Base-by-base conservation (phyloP, 148 eudicot genomes). In the Rhododendron henanense region DNA sequence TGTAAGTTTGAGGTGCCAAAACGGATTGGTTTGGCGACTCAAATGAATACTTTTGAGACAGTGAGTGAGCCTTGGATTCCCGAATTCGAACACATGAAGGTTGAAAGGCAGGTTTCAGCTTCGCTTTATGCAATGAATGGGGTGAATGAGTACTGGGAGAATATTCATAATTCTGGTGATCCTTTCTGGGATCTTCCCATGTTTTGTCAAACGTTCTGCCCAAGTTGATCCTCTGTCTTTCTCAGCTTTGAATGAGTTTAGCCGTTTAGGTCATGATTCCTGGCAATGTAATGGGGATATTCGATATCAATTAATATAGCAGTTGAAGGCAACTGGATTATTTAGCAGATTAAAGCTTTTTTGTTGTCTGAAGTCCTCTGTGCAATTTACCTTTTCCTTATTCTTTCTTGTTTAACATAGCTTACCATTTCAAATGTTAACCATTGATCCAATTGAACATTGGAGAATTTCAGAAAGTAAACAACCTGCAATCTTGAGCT, bases 61-160 rank as follows among this genome's bases (percentile, higher is more conserved):
- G 50, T 25, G 39, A 87, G 48, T 44, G 79, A 76, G 84, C 35
- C 74, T 33, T 79, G 37, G 18, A 79, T 90, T 28, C 87, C 88
- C 41, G 92, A 90, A 63, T 89, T 91, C 5, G 92, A 92, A 76
- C 87, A 89, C 57, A 87, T 92, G 88, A 89, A 89, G 90, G 89
- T 91, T 55, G 92, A 93, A 65, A 90, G 92, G 77, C 93, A 92
- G 85, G 90, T 91, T 84, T 92, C 94, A 21, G 93, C 94, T 44
- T 91, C 94, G 0, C 82, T 91, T 10, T 94, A 92, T 59, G 90
- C 93, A 11, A 91, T 88, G 86, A 92, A 92, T 85, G 94, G 94
- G 48, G 91, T 86, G 15, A 88, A 84, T 41, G 93, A 92, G 65
- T 91, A 87, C 81, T 83, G 92, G 89, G 89, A 93, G 81, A 91